These are phyloP conservation scores for Geosmithia morbida DNA, from an alignment of 2,329 filamentous ascomycete genomes.

Conservation along the genomic window DNA sequence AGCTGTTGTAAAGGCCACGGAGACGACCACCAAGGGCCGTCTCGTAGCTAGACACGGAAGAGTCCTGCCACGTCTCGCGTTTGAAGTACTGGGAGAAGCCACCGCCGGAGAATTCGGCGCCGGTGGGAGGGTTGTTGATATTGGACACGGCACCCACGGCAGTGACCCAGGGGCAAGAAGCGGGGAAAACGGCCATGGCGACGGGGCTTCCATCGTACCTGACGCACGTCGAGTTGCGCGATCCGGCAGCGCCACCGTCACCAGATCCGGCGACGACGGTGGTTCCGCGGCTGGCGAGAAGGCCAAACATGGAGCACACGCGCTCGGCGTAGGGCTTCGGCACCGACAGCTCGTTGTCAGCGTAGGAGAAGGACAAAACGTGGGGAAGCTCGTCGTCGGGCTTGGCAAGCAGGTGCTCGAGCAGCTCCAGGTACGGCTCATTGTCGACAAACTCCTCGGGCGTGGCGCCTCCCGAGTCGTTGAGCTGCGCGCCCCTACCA, in stretches of 20 bases:
- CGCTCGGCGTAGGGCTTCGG: conserved; percentile 33
- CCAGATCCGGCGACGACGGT: conserved; percentile 35
- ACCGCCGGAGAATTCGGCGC: conserved; percentile 30
- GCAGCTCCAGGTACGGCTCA: conserved; percentile 41
- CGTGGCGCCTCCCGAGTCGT: conserved; percentile 18
- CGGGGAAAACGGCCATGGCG: conserved; percentile 49
- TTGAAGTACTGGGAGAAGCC: conserved; percentile 38
- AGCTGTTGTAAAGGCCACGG: conserved; percentile 25
- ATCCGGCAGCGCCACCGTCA: conserved; percentile 31
- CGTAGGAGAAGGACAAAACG: conserved; percentile 43
- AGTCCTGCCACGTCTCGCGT: conserved; percentile 29
- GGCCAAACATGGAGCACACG: conserved; percentile 37
- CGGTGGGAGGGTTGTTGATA: conserved; percentile 18
- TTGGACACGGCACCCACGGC: conserved; percentile 44
- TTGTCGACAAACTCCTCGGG: conserved; percentile 22
- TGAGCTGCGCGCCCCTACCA: conserved; percentile 26
- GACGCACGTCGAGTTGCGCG: conserved; percentile 33
- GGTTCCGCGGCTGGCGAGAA: conserved; percentile 36
- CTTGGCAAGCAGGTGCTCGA: conserved; percentile 32
- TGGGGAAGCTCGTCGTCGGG: conserved; percentile 32
- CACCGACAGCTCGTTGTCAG: conserved; percentile 41
- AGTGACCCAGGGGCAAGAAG: conserved; percentile 54
- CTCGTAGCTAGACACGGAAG: conserved; percentile 21
- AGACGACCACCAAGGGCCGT: conserved; percentile 24
- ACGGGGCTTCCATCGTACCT: conserved; percentile 43